Base-by-base conservation (phyloP, 1,139 yeast species). In the Oligophagozyma castellii region DNA sequence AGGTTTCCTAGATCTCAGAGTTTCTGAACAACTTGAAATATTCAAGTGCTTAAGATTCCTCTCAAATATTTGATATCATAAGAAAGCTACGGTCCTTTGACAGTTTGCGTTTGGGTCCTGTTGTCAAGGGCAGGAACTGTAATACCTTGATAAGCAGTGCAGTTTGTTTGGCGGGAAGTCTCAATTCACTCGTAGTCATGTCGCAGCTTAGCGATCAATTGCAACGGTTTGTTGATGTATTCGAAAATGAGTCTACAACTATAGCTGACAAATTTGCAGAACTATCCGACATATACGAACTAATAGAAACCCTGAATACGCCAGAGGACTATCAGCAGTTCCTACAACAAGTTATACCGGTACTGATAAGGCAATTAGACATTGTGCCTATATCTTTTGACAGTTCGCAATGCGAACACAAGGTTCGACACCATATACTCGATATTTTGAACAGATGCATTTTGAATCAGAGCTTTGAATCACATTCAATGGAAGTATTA, bases 401-500 rank as follows among this genome's bases (percentile, higher is more conserved):
- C 24, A 63, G 70, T 16, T 63, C 61, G 29, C 66, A 84, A 0
- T 65, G 71, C 0, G 89, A 76, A 44, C 83, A 78, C 43, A 77
- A 79, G 52, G 55, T 83, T 29, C 67, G 95, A 47, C 74, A 74
- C 46, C 64, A 80, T 20, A 61, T 81, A 5, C 61, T 89, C 33
- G 95, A 89, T 47, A 71, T 84, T 14, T 58, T 92, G 16, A 86
- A 81, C 44, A 65, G 95, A 29, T 65, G 86, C 23, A 81, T 80
- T 34, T 71, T 81, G 63, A 84, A 79, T 48, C 95, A 84, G 24
- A 67, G 77, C 1, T 73, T 84, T 46, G 79, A 77, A 47, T 79
- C 80, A 1, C 76, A 73, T 49, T 72, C 86, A 1, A 60, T 61
- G 25, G 61, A 65, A 20, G 67, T 84, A 16, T 59, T 80, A 44